phyloP scores from a whole-genome alignment of 1,139 yeast genomes.

The Candida smagusa region DNA sequence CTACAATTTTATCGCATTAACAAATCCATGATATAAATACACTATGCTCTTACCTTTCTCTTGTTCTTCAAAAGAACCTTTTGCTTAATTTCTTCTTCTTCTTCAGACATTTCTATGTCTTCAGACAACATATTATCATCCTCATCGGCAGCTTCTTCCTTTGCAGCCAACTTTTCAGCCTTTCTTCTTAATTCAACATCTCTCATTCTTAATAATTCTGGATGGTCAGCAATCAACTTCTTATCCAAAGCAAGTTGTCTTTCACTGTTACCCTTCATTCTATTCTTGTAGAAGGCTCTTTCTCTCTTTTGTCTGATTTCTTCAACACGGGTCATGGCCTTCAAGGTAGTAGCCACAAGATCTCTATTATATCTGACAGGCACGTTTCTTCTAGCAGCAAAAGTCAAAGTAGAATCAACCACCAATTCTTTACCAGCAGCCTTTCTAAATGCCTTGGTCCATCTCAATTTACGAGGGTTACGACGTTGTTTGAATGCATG shows the following conservation, averaged over 20 bases:
- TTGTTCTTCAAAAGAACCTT: conserved; percentile 79
- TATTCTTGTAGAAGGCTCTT: conserved; percentile 96
- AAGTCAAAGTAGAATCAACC: conserved; percentile 92
- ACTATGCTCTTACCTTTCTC: conserved; percentile 34
- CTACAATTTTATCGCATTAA: background rate
- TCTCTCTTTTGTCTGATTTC: conserved; percentile 96
- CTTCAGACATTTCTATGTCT: conserved; percentile 34
- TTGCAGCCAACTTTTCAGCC: conserved; percentile 68
- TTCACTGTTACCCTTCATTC: conserved; percentile 97
- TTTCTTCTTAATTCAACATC: conserved; percentile 86
- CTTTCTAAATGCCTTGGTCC: conserved; percentile 99
- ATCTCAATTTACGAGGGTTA: conserved; percentile 94
- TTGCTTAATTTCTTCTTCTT: conserved; percentile 53
- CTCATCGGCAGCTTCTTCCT: conserved; percentile 48
- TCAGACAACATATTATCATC: conserved; percentile 41
- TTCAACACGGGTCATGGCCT: conserved; percentile 94
- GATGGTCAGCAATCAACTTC: conserved; percentile 83
- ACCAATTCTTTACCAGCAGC: conserved; percentile 99
- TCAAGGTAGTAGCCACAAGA: conserved; percentile 86
- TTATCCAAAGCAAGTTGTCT: conserved; percentile 80
- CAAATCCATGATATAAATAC: no score
- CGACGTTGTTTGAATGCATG: conserved; percentile 97
- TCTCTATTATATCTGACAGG: conserved; percentile 98
- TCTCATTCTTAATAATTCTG: conserved; percentile 86
- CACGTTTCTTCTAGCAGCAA: conserved; percentile 95